Conservation (phyloP, 2,329 filamentous ascomycete genomes). For the Xylariaceae sp. region DNA sequence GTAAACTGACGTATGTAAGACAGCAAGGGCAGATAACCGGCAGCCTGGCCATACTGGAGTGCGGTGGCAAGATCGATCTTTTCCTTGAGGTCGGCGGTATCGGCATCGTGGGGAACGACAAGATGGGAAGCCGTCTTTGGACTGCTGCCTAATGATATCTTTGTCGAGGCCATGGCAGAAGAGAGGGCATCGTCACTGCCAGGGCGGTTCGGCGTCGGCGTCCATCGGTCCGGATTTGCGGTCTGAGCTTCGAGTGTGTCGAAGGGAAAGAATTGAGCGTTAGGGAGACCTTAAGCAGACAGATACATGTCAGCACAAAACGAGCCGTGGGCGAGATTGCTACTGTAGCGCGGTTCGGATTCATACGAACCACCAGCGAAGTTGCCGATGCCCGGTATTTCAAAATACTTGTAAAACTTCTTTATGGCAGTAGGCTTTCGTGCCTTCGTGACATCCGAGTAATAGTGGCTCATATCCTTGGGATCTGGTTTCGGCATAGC, state of each 20-base stretch:
- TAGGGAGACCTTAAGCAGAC: slow-evolving; percentile 71
- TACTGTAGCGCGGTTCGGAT: neutral
- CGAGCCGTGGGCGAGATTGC: too few relatives aligned
- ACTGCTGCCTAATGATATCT: slow-evolving; percentile 1
- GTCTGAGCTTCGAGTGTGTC: slow-evolving; percentile 87
- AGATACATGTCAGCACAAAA: neutral
- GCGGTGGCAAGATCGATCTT: slow-evolving; percentile 84
- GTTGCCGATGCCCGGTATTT: slow-evolving; percentile 67
- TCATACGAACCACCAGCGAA: slow-evolving; percentile 62
- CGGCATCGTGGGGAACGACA: slow-evolving; percentile 64
- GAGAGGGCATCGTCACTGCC: slow-evolving; percentile 40
- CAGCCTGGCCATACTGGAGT: slow-evolving; percentile 84
- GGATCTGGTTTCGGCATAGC: slow-evolving; percentile 54
- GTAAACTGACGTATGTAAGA: slow-evolving; percentile 82
- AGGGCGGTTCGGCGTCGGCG: slow-evolving; percentile 70
- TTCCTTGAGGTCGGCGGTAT: slow-evolving; percentile 62
- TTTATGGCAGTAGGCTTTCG: slow-evolving; percentile 74
- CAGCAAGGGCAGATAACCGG: slow-evolving; percentile 80
- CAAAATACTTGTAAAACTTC: slow-evolving; percentile 84
- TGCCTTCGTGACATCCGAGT: slow-evolving; percentile 71
- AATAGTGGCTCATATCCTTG: slow-evolving; percentile 80
- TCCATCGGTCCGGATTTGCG: slow-evolving; percentile 76
- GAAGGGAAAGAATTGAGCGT: slow-evolving; percentile 84
- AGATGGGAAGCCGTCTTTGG: slow-evolving; percentile 58
- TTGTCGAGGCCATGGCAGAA: slow-evolving; percentile 27